phyloP scores from a whole-genome alignment of 139 green algal species.

The Closterium sp. region DNA sequence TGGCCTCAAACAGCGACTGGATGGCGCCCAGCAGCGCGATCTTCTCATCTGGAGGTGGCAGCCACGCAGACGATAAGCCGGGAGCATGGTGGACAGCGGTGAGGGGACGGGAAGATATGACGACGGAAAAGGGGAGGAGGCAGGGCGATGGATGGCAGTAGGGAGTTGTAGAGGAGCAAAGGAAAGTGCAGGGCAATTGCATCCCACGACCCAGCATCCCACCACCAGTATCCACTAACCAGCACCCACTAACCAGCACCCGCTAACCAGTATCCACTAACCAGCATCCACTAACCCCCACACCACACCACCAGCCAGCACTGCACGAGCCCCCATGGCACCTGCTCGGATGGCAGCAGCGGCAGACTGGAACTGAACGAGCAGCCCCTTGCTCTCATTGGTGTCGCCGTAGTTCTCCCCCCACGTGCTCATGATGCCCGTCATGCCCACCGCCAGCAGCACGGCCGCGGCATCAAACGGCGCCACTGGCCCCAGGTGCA shows the following conservation, averaged over 20 bases:
- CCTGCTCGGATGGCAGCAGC: constrained; percentile 19
- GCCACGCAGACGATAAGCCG: too few species aligned
- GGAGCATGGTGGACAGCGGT: too few species aligned
- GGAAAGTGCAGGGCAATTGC: too few species aligned
- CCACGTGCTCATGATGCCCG: constrained; percentile 78
- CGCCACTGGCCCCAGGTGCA: constrained; percentile 81
- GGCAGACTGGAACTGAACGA: constrained; percentile 32
- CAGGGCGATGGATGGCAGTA: too few species aligned
- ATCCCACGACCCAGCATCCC: too few species aligned
- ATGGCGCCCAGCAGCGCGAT: constrained; percentile 82
- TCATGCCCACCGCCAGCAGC: constrained; percentile 75
- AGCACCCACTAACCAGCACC: too few species aligned
- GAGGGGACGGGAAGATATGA: too few species aligned
- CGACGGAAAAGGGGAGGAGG: too few species aligned
- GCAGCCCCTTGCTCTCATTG: constrained; percentile 18
- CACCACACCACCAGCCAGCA: constrained; percentile 95
- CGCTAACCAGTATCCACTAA: too few species aligned
- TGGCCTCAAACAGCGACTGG: constrained; percentile 91
- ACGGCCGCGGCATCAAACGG: constrained; percentile 88
- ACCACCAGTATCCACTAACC: too few species aligned
- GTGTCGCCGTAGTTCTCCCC: constrained; percentile 90
- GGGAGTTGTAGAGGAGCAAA: too few species aligned
- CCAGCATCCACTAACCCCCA: constrained; percentile 56
- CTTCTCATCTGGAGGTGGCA: constrained; percentile 55
- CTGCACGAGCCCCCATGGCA: constrained; percentile 79